A percentile compares a stretch with the other conserved stretches of the same genome.
Evolutionary conservation across 1,139 yeast species (phyloP).

Genomic region (Kurtzmaniella quercitrusa): DNA sequence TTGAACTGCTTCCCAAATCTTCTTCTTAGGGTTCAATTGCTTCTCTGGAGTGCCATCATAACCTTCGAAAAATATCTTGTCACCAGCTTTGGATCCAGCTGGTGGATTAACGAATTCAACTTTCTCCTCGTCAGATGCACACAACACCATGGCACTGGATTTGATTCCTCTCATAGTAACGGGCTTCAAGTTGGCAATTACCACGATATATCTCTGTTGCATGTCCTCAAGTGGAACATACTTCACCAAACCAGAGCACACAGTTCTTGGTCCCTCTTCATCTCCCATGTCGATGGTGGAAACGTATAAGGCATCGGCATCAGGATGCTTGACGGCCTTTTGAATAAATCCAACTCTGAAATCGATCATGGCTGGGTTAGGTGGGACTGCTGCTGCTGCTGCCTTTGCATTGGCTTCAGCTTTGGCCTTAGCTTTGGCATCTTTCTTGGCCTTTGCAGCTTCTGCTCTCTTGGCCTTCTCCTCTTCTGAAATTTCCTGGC

Average conservation of each 20-base stretch:
- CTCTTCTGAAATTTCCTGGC: conserved; percentile 44
- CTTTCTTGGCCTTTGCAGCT: conserved; percentile 70
- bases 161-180: conserved; percentile 81
- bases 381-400: conserved; percentile 54
- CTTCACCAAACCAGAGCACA: conserved; percentile 81
- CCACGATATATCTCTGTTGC: conserved; percentile 46
- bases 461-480: conserved; percentile 57
- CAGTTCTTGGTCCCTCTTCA: conserved; percentile 94
- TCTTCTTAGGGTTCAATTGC: conserved; percentile 96
- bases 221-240: conserved; percentile 44
- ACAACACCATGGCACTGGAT: conserved; percentile 93
- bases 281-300: conserved; percentile 97
- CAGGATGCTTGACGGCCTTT: conserved; percentile 95
- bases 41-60: conserved; percentile 85
- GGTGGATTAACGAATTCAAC: conserved; percentile 98
- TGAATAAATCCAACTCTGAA: conserved; percentile 95
- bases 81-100: conserved; percentile 91
- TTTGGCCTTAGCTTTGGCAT: conserved; percentile 67
- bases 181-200: conserved; percentile 60
- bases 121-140: conserved; percentile 67
- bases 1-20: conserved; percentile 94
- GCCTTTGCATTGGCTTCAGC: conserved; percentile 55
- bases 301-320: conserved; percentile 93
- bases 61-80: conserved; percentile 90
- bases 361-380: conserved; percentile 82